A percentile compares a stretch with the other conserved stretches of the same genome.
Evolutionary conservation across 2,329 filamentous ascomycete species (phyloP).

Genomic region (Cadophora malorum): DNA sequence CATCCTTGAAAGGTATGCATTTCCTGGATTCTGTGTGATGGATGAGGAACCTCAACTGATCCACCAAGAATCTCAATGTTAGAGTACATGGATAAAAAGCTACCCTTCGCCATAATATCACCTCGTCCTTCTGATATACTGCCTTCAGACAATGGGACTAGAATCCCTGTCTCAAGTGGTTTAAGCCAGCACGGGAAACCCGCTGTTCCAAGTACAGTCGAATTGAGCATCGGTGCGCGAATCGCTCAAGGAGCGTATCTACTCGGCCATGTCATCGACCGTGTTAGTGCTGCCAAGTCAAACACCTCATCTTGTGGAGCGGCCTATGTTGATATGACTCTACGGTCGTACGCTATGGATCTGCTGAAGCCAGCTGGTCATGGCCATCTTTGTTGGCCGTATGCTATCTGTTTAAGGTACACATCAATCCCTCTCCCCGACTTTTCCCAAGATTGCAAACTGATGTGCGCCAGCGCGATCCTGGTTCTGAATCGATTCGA

Average conservation of each 20-base stretch:
- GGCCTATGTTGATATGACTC: conserved; percentile 1
- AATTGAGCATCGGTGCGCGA: conserved; percentile 15
- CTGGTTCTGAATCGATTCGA: not conserved
- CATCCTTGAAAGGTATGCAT: conserved; percentile 30
- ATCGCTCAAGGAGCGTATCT: conserved; percentile 21
- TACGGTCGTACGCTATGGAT: conserved; percentile 20
- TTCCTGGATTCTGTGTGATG: not conserved
- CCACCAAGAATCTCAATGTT: not conserved
- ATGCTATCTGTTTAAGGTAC: conserved; percentile 18
- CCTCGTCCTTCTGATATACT: conserved; percentile 21
- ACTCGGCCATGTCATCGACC: conserved; percentile 19
- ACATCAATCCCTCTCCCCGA: not conserved
- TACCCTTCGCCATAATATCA: conserved; percentile 7
- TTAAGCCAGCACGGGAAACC: not conserved
- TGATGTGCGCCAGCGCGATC: not conserved
- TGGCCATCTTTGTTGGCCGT: conserved; percentile 19
- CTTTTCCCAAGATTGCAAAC: not conserved
- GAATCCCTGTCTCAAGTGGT: not conserved
- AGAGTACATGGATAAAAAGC: not conserved
- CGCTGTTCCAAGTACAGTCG: not conserved
- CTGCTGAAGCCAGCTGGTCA: conserved; percentile 16
- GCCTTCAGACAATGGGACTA: not conserved
- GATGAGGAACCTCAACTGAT: not conserved
- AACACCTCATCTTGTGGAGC: conserved; percentile 15
- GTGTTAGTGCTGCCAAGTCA: conserved; percentile 4